Evolutionary conservation across 1,139 yeast species (phyloP).

Genomic region (Arxiozyma slooffiae): DNA sequence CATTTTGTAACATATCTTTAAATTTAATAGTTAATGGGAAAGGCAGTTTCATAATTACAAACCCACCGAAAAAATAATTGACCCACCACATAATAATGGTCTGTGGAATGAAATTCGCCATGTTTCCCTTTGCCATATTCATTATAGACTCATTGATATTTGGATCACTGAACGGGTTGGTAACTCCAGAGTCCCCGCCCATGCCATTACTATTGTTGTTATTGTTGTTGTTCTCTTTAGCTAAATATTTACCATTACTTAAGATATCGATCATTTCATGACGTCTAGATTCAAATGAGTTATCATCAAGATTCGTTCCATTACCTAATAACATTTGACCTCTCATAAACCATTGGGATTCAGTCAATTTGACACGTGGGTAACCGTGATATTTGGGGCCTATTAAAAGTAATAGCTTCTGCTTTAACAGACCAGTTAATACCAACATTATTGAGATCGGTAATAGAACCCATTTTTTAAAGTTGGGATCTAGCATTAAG

Average conservation of each 20-base stretch:
- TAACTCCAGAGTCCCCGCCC: slow-evolving; percentile 18
- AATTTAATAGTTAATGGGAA: slow-evolving; percentile 82
- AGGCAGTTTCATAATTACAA: slow-evolving; percentile 70
- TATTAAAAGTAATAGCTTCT: slow-evolving; percentile 53
- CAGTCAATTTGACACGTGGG: slow-evolving; percentile 46
- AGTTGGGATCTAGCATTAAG: slow-evolving; percentile 63
- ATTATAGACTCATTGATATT: slow-evolving; percentile 64
- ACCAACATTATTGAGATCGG: slow-evolving; percentile 91
- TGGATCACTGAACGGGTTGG: slow-evolving; percentile 64
- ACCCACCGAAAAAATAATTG: slow-evolving; percentile 85
- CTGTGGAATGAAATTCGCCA: slow-evolving; percentile 82
- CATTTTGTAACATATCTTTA: slow-evolving; percentile 84
- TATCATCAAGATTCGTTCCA: slow-evolving; percentile 38
- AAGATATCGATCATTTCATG: slow-evolving; percentile 19
- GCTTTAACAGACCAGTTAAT: slow-evolving; percentile 72
- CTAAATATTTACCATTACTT: slow-evolving; percentile 28
- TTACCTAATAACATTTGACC: slow-evolving; percentile 47
- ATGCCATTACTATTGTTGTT: slow-evolving; percentile 10
- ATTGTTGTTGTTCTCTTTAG: slow-evolving; percentile 32
- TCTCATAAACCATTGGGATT: slow-evolving; percentile 47
- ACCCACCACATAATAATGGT: slow-evolving; percentile 95
- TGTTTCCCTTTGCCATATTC: slow-evolving; percentile 70
- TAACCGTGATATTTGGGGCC: slow-evolving; percentile 50
- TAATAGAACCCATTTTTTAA: slow-evolving; percentile 81
- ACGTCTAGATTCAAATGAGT: slow-evolving; percentile 28